Percentiles rank a stretch among this genome's conserved stretches.
phyloP scores from a whole-genome alignment of 768 basidiomycete species.

The Leucocoprinus birnbaumii region DNA sequence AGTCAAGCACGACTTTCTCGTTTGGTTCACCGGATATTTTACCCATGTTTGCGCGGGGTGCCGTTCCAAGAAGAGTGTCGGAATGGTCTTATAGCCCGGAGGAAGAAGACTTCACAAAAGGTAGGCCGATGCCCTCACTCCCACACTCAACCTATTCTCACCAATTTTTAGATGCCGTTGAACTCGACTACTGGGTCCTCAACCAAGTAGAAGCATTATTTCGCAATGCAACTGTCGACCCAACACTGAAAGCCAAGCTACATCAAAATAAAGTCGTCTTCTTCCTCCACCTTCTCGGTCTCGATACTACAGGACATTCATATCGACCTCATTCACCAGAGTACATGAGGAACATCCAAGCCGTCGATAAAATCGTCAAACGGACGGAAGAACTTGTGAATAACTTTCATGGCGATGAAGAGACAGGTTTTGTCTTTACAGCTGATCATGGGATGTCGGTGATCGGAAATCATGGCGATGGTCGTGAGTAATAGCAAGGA shows the following conservation, averaged over 20 bases:
- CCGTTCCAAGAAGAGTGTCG: conserved; percentile 63
- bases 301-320: conserved; percentile 86
- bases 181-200: conserved; percentile 77
- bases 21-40: conserved; percentile 89
- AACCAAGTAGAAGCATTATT: conserved; percentile 64
- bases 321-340: conserved; percentile 86
- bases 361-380: conserved; percentile 73
- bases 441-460: conserved; percentile 91
- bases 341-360: conserved; percentile 82
- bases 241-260: conserved; percentile 46
- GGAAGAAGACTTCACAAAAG: conserved; percentile 86
- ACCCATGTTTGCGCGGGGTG: conserved; percentile 83
- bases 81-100: conserved; percentile 77
- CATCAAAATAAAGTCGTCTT: conserved; percentile 64
- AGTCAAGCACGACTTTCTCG: conserved; percentile 71
- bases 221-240: conserved; percentile 57
- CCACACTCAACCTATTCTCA: not conserved
- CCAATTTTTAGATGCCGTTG: conserved; percentile 76
- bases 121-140: conserved; percentile 25
- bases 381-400: conserved; percentile 59
- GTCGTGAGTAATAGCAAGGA: conserved; percentile 44
- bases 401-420: conserved; percentile 64
- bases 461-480: conserved; percentile 89
- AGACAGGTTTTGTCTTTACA: conserved; percentile 78
- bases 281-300: conserved; percentile 79